Conservation (phyloP, 179 eudicot genomes). For the Silene vulgaris region DNA sequence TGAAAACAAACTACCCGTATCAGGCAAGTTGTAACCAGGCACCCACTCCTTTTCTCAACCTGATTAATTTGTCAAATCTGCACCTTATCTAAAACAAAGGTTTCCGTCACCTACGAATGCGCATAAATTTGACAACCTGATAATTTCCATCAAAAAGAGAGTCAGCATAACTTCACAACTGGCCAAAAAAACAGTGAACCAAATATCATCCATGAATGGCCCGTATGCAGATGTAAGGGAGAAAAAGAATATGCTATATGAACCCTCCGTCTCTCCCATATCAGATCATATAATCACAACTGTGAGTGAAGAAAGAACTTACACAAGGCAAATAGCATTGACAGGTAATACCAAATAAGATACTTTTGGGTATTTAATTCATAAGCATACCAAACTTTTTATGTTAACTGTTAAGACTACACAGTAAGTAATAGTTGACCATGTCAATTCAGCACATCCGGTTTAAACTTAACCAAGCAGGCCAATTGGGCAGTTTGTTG, state of each 20-base stretch:
- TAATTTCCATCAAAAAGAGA: neutral
- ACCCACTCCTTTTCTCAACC: neutral
- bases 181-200: neutral
- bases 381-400: too few relatives aligned
- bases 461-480: neutral
- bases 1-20: slow-evolving; percentile 17
- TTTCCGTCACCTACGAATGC: neutral
- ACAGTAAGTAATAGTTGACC: too few relatives aligned
- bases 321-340: too few relatives aligned
- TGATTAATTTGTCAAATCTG: neutral
- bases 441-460: neutral
- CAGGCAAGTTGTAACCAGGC: neutral
- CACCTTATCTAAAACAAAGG: slow-evolving; percentile 10
- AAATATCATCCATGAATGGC: too few relatives aligned
- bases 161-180: neutral
- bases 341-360: too few relatives aligned
- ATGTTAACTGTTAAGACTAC: too few relatives aligned
- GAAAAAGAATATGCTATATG: too few relatives aligned
- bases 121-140: neutral
- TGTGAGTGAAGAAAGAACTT: too few relatives aligned
- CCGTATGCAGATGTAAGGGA: too few relatives aligned
- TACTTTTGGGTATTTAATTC: too few relatives aligned
- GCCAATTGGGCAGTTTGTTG: neutral
- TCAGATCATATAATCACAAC: too few relatives aligned
- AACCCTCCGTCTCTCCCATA: too few relatives aligned